phyloP scores from a whole-genome alignment of 495 filamentous ascomycete genomes.

The Massariosphaeria phaeospora region DNA sequence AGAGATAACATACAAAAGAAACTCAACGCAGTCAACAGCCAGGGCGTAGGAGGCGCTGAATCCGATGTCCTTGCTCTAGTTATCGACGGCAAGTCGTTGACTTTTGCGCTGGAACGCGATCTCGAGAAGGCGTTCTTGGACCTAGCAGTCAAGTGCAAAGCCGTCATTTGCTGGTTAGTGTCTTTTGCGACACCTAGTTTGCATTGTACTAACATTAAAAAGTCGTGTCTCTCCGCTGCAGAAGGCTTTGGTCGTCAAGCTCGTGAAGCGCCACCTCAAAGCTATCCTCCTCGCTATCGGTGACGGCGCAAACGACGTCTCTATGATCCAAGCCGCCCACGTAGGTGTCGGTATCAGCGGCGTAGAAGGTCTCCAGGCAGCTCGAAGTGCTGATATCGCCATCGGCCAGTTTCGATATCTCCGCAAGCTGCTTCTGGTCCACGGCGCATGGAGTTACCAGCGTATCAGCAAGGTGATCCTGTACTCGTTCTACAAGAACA shows the following conservation, averaged over 20 bases:
- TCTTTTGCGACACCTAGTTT: not conserved
- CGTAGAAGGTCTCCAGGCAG: constrained; percentile 97
- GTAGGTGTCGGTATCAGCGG: constrained; percentile 98
- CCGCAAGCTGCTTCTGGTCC: constrained; percentile 89
- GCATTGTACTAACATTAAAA: constrained; percentile 24
- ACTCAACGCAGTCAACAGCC: constrained; percentile 74
- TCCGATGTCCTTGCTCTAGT: constrained; percentile 87
- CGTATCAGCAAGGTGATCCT: constrained; percentile 93
- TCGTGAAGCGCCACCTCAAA: constrained; percentile 93
- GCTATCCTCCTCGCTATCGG: constrained; percentile 92
- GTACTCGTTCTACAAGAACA: constrained; percentile 99
- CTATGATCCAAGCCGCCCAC: constrained; percentile 99
- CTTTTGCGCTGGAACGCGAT: constrained; percentile 88
- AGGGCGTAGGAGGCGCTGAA: constrained; percentile 67
- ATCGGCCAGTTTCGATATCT: constrained; percentile 97
- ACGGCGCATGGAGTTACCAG: constrained; percentile 97
- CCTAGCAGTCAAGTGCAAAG: constrained; percentile 92
- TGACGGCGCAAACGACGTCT: constrained; percentile 97
- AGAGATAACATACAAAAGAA: constrained; percentile 88
- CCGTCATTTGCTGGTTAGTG: constrained; percentile 87
- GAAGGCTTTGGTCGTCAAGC: constrained; percentile 96
- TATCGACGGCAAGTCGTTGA: constrained; percentile 94
- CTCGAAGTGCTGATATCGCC: constrained; percentile 89
- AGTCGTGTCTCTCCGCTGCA: constrained; percentile 97
- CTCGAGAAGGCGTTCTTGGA: constrained; percentile 92